Conservation (phyloP, 2,329 filamentous ascomycete genomes). For the Colletotrichum gigasporum region DNA sequence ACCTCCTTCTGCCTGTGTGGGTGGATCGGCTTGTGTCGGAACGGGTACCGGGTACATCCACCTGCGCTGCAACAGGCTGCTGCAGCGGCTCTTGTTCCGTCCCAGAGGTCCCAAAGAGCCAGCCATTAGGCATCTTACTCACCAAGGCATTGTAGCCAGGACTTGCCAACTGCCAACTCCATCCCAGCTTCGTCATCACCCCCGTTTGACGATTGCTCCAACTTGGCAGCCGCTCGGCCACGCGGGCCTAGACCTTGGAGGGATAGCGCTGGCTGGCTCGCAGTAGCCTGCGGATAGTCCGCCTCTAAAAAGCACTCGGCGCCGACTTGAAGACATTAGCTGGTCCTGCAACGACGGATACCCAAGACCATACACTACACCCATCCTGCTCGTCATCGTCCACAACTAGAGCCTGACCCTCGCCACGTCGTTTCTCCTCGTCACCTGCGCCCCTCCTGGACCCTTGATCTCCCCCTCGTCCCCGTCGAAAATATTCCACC, state of each 20-base stretch:
- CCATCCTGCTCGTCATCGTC: background rate
- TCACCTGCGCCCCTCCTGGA: slow-evolving; percentile 12
- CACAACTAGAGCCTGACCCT: slow-evolving; percentile 11
- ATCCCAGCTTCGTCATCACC: slow-evolving; percentile 25
- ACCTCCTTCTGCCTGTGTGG: background rate
- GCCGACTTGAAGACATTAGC: slow-evolving; percentile 18
- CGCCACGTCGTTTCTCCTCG: slow-evolving; percentile 21
- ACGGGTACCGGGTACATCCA: slow-evolving; percentile 25
- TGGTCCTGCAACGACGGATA: slow-evolving; percentile 11
- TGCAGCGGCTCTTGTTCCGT: slow-evolving; percentile 20
- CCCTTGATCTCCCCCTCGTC: background rate
- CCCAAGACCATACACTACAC: slow-evolving; percentile 14
- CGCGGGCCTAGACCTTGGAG: slow-evolving; percentile 22
- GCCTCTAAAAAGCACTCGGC: slow-evolving; percentile 21
- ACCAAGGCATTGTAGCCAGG: background rate
- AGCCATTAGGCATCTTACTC: background rate
- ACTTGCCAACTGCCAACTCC: slow-evolving; percentile 5
- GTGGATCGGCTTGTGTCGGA: slow-evolving; percentile 15
- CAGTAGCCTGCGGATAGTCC: slow-evolving; percentile 19
- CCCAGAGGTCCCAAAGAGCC: background rate
- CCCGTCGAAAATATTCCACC: background rate
- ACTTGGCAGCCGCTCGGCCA: slow-evolving; percentile 12
- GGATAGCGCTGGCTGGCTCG: slow-evolving; percentile 22
- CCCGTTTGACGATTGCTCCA: slow-evolving; percentile 21
- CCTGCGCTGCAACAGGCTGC: slow-evolving; percentile 11